Evolutionary conservation across 2,329 filamentous ascomycete species (phyloP).

Genomic region (Curvularia spicifera): DNA sequence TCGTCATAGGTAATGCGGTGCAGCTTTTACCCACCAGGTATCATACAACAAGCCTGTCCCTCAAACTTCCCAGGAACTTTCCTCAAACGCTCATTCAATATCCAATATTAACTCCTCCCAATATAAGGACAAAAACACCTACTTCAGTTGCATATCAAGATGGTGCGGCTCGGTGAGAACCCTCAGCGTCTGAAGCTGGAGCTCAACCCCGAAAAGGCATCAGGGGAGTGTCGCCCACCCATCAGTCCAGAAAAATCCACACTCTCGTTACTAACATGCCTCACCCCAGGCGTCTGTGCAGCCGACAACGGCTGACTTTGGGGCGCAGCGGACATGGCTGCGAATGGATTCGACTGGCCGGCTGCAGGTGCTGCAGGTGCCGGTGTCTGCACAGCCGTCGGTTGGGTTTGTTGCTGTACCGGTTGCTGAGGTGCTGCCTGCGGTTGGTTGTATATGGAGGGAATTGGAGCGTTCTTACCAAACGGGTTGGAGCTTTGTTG

Average conservation of each 20-base stretch:
- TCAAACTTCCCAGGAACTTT: not conserved
- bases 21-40: conserved; percentile 16
- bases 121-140: not conserved
- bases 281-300: conserved; percentile 29
- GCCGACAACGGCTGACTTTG: conserved; percentile 32
- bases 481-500: conserved; percentile 51
- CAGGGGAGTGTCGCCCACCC: conserved; percentile 75
- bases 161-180: not conserved
- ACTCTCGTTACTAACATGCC: conserved; percentile 72
- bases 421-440: conserved; percentile 57
- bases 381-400: conserved; percentile 35
- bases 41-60: conserved; percentile 14
- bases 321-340: conserved; percentile 23
- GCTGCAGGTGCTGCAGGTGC: conserved; percentile 31
- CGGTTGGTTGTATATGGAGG: conserved; percentile 74
- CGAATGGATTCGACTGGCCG: conserved; percentile 66
- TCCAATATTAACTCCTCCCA: conserved; percentile 6
- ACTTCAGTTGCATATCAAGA: not conserved
- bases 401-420: conserved; percentile 42
- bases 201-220: conserved; percentile 79
- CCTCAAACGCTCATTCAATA: conserved; percentile 1
- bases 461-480: conserved; percentile 72
- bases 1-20: conserved; percentile 8
- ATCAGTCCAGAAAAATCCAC: conserved; percentile 67
- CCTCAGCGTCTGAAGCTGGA: conserved; percentile 54